Evolutionary conservation across 208 protist genomes (phyloP), one percentile per base, ranked within the genome.

Genomic region (Phytomonas francai): DNA sequence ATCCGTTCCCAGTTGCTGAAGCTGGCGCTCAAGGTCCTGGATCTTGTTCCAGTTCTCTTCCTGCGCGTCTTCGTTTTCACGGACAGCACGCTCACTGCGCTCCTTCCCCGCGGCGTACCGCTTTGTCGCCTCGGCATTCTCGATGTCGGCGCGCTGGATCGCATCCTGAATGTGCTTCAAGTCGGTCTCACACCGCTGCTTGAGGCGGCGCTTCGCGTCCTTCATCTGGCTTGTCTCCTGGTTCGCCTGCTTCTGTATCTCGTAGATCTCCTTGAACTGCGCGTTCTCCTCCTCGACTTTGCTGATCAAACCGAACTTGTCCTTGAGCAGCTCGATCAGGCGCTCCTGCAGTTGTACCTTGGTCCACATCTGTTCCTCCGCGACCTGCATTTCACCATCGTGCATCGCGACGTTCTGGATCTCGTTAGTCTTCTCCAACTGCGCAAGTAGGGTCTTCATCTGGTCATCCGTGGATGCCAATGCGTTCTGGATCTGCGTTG

Each of bases 351-450:
- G 81, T 72, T 92, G 86, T 32, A 88, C 80, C 75, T 92, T 92
- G 39, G 77, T 92, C 79, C 79, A 92, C 76, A 88, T 85, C 73
- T 92, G 86, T 81, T 92, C 86, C 79, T 92, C 86, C 27, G 83
- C 86, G 19, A 92, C 78, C 77, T 87, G 81, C 86, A 92, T 89
- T 73, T 92, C 86, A 63, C 86, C 86, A 68, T 92, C 86, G 67
- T 83, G 77, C 78, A 92, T 81, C 45, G 86, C 86, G 56, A 85
- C 81, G 68, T 89, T 88, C 75, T 88, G 86, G 65, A 92, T 88
- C 74, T 89, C 81, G 72, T 88, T 89, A 54, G 83, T 83, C 68
- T 85, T 85, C 74, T 92, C 86, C 62, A 92, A 61, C 76, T 87
- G 80, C 54, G 85, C 79, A n/a, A 91, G 72, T 73, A 88, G 85